Evolutionary conservation across 108 stramenopile genomes (phyloP), one percentile per base, ranked within the genome.

Genomic region (Cyclostephanos tholiformis): DNA sequence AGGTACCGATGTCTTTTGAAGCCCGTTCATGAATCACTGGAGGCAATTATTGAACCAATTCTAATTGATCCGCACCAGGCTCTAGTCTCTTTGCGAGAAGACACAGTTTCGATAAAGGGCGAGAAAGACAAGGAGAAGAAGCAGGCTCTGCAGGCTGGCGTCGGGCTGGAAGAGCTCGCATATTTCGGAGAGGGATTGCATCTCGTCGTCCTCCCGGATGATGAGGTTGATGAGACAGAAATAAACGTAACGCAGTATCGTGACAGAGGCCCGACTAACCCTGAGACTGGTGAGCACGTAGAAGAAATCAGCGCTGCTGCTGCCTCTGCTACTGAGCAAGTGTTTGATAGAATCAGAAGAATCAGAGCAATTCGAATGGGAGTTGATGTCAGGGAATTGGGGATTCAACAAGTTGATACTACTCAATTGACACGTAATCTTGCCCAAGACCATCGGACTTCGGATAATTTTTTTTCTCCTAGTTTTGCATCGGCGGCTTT

Each of bases 341-440:
- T 93, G 67, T 84, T 93, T 60, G 92, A 93, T 52, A 80, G 88
- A 30, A 76, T 87, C 5, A 82, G 89, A 67, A 77, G 82, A 64
- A 81, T 77, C 19, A 62, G 61, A 26, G 72, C 57, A 17, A 65
- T 82, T 38, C 65, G 84, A 44, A 60, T 49, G 39, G 60, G 52
- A 17, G 63, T 19, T 50, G 76, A 71, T 53, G 20, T 23, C 27
- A 20, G 32, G 5, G 79, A 82, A 53, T 35, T 43, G 10, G 68
- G 67, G 23, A 64, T 52, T 56, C 51, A 51, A 63, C 53, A 63
- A 52, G 53, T 38, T 61, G 52, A 44, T 25, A 39, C 48, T 52
- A 57, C 71, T 64, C 43, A 38, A 43, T 65, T 29, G 27, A 65
- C 32, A 65, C 48, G 44, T 43, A 49, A 65, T 56, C 32, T 52